These are phyloP conservation scores for Cerioporus squamosus DNA, from an alignment of 1,284 basidiomycete genomes.

Conservation along the genomic window DNA sequence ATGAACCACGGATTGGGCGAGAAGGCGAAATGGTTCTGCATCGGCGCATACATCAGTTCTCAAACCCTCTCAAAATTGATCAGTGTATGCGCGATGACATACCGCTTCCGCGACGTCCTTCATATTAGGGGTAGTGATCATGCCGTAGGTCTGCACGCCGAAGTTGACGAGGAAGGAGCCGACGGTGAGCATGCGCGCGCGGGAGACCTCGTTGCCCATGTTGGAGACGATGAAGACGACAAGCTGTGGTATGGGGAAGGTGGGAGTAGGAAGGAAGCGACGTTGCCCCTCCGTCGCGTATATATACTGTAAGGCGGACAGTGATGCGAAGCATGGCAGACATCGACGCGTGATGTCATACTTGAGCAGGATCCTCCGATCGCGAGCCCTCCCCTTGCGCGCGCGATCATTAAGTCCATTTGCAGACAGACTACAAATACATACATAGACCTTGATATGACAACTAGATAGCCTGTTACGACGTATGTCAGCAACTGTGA, in stretches of 20 bases:
- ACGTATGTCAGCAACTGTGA: too few relatives aligned
- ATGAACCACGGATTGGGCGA: slow-evolving; percentile 41
- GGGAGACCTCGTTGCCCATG: slow-evolving; percentile 36
- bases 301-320: background rate
- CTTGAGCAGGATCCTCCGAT: background rate
- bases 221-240: background rate
- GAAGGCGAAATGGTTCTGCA: slow-evolving; percentile 41
- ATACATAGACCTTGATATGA: background rate
- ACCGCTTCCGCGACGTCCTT: slow-evolving; percentile 41
- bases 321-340: background rate
- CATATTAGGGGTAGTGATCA: slow-evolving; percentile 38
- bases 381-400: background rate
- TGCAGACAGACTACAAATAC: background rate
- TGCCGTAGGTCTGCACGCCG: slow-evolving; percentile 37
- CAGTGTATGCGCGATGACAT: slow-evolving; percentile 5
- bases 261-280: background rate
- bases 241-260: background rate
- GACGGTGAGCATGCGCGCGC: slow-evolving; percentile 32
- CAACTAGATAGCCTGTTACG: too few relatives aligned
- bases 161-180: slow-evolving; percentile 38
- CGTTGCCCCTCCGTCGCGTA: background rate
- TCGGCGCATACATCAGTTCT: background rate
- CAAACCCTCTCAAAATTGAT: background rate
- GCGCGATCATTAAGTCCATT: background rate
- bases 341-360: slow-evolving; percentile 7